Conservation (phyloP, 345 rosid species). For the Dimocarpus longan region DNA sequence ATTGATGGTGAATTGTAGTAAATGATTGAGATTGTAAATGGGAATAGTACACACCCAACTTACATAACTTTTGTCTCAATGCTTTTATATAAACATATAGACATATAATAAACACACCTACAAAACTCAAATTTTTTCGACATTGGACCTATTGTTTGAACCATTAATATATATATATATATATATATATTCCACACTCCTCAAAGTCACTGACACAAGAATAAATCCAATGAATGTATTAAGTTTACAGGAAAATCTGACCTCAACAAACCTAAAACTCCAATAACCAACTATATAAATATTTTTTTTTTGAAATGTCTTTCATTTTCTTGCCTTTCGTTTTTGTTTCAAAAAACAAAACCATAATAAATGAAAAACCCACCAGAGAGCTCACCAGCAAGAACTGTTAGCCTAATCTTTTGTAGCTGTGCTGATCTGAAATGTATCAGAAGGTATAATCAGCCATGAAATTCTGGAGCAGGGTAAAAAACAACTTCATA, state of each 20-base stretch:
- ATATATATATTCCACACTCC: constrained; percentile 36
- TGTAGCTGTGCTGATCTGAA: constrained; percentile 37
- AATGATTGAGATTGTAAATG: constrained; percentile 11
- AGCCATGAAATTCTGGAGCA: constrained; percentile 33
- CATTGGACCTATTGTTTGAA: constrained; percentile 21
- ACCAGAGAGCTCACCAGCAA: constrained; percentile 49
- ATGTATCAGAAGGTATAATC: constrained; percentile 36
- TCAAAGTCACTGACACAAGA: constrained; percentile 49
- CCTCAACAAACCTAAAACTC: constrained; percentile 46
- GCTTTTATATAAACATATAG: constrained; percentile 14
- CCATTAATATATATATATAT: constrained; percentile 17
- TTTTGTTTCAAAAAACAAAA: constrained; percentile 28
- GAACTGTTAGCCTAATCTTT: constrained; percentile 53
- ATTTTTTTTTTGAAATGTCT: constrained; percentile 25
- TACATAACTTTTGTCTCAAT: constrained; percentile 16
- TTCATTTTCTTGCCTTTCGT: constrained; percentile 24
- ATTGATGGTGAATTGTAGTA: not conserved
- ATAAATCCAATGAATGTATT: constrained; percentile 64
- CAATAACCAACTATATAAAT: constrained; percentile 40
- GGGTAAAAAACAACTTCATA: constrained; percentile 26
- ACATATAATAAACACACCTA: constrained; percentile 26
- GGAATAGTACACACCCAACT: constrained; percentile 14
- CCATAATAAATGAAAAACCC: constrained; percentile 29
- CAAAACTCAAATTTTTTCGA: constrained; percentile 34
- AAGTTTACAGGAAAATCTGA: constrained; percentile 43